Base-by-base conservation (phyloP, 495 filamentous ascomycete species). In the Oidiodendron maius region DNA sequence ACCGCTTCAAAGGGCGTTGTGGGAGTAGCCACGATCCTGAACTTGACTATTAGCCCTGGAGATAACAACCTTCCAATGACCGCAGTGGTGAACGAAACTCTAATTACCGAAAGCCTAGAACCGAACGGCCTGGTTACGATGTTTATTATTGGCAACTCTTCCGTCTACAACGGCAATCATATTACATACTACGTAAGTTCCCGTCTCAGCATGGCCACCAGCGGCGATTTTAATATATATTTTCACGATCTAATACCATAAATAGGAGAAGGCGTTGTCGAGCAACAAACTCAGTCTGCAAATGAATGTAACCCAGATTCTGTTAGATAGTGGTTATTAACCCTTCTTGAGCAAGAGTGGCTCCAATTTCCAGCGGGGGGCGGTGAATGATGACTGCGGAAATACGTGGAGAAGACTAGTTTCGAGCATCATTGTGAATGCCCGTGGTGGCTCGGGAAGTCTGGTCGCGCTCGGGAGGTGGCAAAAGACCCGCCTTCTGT, bases 151-250 rank as follows among this genome's bases (percentile, higher is more conserved):
- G 57, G 53, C 9, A 43, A 20, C 13, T 36, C 25, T n/a, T 10
- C 50, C 16, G 40, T 63, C 21, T 51, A 53, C 24, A 49, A 61
- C 39, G 30, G 55, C 28, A 18, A 51, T 15, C 37, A 55, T 45
- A 15, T 56, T 44, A 15, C 40, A 47, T 49, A 60, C 56, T 52
- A 79, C 64, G 40, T 71, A 61, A n/a, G 74, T 76, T 36, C 20
- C 17, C n/a, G 24, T 16, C 13, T 25, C 28, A 26, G 13, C 36
- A n/a, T 16, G 21, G 3, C 26, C 20, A 20, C 25, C n/a, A 11
- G n/a, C 4, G 10, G 13, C 6, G 16, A 9, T 39, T 39, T 8
- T 39, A 17, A 39, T 17, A 8, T 10, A 13, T 9, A 39, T 9
- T 13, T 8, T 39, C 11, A 17, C 8, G 37, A 24, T 26, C 40